A percentile compares a stretch with the other conserved stretches of the same genome.
phyloP scores from a whole-genome alignment of 495 filamentous ascomycete species.

The Penicillium samsonianum region DNA sequence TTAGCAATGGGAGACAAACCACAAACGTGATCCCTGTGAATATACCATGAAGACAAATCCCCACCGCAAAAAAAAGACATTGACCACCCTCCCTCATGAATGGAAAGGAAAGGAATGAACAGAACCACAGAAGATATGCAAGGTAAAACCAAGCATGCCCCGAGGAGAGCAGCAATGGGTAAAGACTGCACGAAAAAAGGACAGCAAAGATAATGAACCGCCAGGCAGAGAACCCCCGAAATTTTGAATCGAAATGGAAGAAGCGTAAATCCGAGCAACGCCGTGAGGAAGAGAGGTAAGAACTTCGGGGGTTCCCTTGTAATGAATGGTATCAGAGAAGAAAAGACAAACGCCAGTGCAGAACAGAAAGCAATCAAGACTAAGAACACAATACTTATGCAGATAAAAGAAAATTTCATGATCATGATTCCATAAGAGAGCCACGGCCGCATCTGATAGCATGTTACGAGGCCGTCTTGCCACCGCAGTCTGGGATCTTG shows the following conservation, averaged over 20 bases:
- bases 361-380: not conserved
- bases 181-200: not conserved
- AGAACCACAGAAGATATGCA: not conserved
- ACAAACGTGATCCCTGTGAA: not conserved
- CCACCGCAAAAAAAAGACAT: not conserved
- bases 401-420: slow-evolving; percentile 19
- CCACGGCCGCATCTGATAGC: not conserved
- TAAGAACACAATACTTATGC: slow-evolving; percentile 5
- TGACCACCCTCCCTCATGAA: not conserved
- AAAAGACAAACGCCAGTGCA: slow-evolving; percentile 1
- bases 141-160: not conserved
- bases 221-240: slow-evolving; percentile 2
- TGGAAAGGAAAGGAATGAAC: no score
- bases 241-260: not conserved
- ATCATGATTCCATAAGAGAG: slow-evolving; percentile 25
- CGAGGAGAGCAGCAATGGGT: not conserved
- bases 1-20: not conserved
- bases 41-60: slow-evolving; percentile 1
- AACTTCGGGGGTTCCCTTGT: not conserved
- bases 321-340: slow-evolving; percentile 1
- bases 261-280: not conserved
- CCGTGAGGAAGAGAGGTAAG: not conserved
- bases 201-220: not conserved
- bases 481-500: slow-evolving; percentile 85
- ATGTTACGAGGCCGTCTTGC: slow-evolving; percentile 58